Evolutionary conservation across 108 stramenopile species (phyloP).

Genomic region (Aurantiochytrium sp.): DNA sequence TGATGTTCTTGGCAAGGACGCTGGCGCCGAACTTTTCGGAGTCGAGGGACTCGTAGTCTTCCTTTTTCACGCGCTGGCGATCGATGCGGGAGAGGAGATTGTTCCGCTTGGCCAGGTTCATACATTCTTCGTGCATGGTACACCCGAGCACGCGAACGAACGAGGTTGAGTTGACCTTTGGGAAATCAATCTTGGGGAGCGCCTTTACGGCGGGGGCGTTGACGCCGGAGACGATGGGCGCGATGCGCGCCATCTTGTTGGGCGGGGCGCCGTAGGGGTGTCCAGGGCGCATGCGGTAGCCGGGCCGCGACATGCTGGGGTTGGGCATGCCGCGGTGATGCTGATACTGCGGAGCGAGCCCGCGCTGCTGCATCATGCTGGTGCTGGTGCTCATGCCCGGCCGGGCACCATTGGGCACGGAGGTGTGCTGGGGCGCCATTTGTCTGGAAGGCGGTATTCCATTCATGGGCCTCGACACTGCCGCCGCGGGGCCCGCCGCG

Average conservation of each 20-base stretch:
- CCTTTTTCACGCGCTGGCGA: background rate
- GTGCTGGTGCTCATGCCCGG: too few species aligned
- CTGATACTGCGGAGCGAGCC: background rate
- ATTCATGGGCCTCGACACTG: background rate
- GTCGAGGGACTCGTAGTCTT: background rate
- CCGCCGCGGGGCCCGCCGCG: too few species aligned
- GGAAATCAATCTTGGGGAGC: background rate
- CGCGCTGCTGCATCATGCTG: background rate
- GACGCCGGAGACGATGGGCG: background rate
- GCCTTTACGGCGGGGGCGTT: background rate
- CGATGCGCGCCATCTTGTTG: background rate
- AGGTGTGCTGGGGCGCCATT: too few species aligned
- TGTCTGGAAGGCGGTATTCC: background rate
- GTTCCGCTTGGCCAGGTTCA: background rate
- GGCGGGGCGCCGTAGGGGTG: background rate
- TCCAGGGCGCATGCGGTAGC: background rate
- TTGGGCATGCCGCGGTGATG: background rate
- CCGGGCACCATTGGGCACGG: too few species aligned
- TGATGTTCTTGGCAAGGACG: background rate
- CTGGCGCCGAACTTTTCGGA: background rate
- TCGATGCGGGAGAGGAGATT: background rate
- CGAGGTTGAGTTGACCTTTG: background rate
- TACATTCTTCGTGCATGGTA: slow-evolving; percentile 28
- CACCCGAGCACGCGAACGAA: slow-evolving; percentile 29
- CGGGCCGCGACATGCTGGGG: background rate